Evolutionary conservation across 2,329 filamentous ascomycete species (phyloP).

Genomic region (Venturia effusa): DNA sequence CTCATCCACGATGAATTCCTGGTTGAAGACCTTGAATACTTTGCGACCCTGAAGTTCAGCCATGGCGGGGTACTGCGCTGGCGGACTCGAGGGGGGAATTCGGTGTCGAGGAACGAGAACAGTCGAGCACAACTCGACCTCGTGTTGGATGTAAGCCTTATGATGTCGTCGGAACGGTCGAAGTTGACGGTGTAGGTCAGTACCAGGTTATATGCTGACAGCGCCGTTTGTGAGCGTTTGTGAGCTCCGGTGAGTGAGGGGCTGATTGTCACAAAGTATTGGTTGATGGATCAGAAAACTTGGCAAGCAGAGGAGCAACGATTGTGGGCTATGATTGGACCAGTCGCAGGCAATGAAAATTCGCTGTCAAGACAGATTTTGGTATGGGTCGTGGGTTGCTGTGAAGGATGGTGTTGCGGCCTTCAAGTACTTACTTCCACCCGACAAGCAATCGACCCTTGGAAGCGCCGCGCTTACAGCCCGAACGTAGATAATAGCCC

Average conservation of each 20-base stretch:
- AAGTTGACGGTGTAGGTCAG: background rate
- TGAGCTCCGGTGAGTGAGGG: background rate
- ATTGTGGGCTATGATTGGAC: background rate
- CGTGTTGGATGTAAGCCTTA: background rate
- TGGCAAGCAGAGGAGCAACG: background rate
- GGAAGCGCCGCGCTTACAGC: background rate
- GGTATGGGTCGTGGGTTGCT: background rate
- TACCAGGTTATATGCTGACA: background rate
- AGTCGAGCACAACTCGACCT: background rate
- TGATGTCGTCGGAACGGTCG: background rate
- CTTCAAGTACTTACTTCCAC: background rate
- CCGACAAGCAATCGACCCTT: background rate
- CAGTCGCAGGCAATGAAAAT: background rate
- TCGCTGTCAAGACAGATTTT: background rate
- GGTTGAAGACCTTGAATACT: constrained; percentile 99
- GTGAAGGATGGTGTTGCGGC: background rate
- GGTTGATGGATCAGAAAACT: background rate
- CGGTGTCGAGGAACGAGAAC: background rate
- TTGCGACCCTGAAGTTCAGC: constrained; percentile 59
- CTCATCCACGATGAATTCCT: constrained; percentile 97
- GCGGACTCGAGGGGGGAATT: background rate
- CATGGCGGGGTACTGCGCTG: background rate
- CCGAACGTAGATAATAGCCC: background rate
- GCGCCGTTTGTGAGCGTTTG: background rate
- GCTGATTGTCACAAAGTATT: background rate